Conservation (phyloP, 2,329 filamentous ascomycete species). For the Ceratocystis huliohia region DNA sequence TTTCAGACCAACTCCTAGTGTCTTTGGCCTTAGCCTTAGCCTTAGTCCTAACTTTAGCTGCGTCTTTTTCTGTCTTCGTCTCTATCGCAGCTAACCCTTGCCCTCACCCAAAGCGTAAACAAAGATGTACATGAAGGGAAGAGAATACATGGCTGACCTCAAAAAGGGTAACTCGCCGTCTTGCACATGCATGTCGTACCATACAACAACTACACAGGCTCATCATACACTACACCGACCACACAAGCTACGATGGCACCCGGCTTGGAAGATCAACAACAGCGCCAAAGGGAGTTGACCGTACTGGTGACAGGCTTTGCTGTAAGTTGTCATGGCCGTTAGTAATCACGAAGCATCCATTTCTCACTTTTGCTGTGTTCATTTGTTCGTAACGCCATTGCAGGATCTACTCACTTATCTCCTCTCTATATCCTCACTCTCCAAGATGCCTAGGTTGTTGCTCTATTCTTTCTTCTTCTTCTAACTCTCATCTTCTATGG, state of each 20-base stretch:
- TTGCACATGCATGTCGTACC: not conserved
- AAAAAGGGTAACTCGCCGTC: not conserved
- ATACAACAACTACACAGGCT: not conserved
- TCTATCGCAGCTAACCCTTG: too few species aligned
- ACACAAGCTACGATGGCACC: constrained; percentile 14
- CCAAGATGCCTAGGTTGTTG: not conserved
- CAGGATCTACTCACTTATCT: not conserved
- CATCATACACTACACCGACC: not conserved
- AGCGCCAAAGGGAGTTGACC: constrained; percentile 35
- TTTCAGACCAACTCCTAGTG: too few species aligned
- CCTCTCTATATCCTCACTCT: not conserved
- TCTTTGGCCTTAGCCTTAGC: too few species aligned
- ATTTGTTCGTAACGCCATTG: not conserved
- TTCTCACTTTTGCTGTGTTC: constrained; percentile 1
- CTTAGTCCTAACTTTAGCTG: too few species aligned
- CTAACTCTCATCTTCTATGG: constrained; percentile 21
- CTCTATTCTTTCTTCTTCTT: not conserved
- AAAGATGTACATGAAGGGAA: too few species aligned
- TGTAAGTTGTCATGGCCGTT: constrained; percentile 31
- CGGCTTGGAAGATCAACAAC: constrained; percentile 25
- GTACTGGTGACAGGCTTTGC: constrained; percentile 51
- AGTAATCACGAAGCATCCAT: constrained; percentile 9
- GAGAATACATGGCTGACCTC: too few species aligned
- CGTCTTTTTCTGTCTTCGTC: too few species aligned
- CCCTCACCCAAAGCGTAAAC: too few species aligned